A percentile compares a stretch with the other conserved stretches of the same genome.
These are phyloP conservation scores for Leucosporidium creatinivorum DNA, from an alignment of 768 basidiomycete genomes.

Conservation along the genomic window DNA sequence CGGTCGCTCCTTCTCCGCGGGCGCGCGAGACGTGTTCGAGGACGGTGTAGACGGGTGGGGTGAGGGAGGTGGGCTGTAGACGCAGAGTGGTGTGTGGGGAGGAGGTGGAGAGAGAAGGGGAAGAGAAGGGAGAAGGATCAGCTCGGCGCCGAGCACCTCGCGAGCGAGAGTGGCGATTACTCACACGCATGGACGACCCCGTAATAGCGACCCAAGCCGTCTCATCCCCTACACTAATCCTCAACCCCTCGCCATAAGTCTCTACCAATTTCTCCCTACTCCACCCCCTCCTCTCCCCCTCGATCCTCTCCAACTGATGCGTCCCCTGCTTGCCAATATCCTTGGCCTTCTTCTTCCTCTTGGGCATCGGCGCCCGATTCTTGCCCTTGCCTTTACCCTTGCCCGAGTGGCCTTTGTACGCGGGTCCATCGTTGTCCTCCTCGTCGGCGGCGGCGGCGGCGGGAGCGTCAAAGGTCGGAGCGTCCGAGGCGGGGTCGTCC, in stretches of 20 bases:
- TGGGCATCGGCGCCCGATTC: too few relatives aligned
- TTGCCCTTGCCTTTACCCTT: too few relatives aligned
- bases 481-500: too few relatives aligned
- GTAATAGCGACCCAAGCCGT: slow-evolving; percentile 71
- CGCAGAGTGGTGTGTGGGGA: neutral
- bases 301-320: slow-evolving; percentile 19
- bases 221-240: slow-evolving; percentile 68
- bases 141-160: neutral
- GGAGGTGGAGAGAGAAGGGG: neutral
- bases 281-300: slow-evolving; percentile 9
- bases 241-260: slow-evolving; percentile 42
- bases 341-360: neutral
- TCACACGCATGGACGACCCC: slow-evolving; percentile 72
- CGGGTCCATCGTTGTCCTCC: neutral
- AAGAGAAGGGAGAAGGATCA: neutral
- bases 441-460: neutral
- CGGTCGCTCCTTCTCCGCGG: slow-evolving; percentile 66
- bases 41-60: slow-evolving; percentile 73
- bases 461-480: too few relatives aligned
- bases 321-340: slow-evolving; percentile 8
- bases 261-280: slow-evolving; percentile 1
- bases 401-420: too few relatives aligned
- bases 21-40: slow-evolving; percentile 79
- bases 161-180: slow-evolving; percentile 35
- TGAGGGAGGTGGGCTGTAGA: slow-evolving; percentile 71